Conservation (phyloP, 2,329 filamentous ascomycete species). For the Sphaerulina vaccinii region DNA sequence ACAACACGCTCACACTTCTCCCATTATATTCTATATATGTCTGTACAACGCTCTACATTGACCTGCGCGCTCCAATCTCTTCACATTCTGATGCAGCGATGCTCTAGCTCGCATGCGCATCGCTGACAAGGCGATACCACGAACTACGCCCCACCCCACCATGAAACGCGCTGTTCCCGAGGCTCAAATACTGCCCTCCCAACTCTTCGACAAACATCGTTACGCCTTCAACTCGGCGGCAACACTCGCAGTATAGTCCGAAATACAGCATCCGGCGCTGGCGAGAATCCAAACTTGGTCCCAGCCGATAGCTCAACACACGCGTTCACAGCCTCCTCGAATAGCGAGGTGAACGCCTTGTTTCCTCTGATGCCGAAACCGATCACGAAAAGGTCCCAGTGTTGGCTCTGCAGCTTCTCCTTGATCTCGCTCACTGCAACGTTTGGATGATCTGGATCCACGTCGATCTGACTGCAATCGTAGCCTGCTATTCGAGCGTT, state of each 20-base stretch:
- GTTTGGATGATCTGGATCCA: conserved; percentile 10
- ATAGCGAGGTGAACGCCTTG: conserved; percentile 20
- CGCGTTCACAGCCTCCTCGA: conserved; percentile 21
- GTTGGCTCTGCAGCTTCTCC: conserved; percentile 1
- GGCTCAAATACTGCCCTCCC: background rate
- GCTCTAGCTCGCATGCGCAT: no score
- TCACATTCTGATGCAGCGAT: no score
- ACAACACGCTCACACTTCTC: no score
- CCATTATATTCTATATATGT: no score
- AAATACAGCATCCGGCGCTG: conserved; percentile 16
- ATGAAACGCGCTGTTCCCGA: conserved; percentile 7
- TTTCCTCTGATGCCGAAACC: conserved; percentile 20
- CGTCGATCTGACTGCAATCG: conserved; percentile 17
- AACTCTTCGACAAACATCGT: background rate
- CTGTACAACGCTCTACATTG: no score
- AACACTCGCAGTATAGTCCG: conserved; percentile 19
- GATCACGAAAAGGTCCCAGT: conserved; percentile 20
- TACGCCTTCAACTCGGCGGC: background rate
- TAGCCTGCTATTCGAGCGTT: conserved; percentile 15
- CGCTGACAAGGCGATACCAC: no score
- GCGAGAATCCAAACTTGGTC: conserved; percentile 20
- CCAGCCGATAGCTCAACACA: conserved; percentile 9
- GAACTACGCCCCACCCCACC: no score
- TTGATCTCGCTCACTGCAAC: conserved; percentile 5
- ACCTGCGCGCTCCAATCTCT: no score